A percentile compares a stretch with the other conserved stretches of the same genome.
phyloP scores from a whole-genome alignment of 352 stramenopile genomes.

The Pythium vanterpoolii region DNA sequence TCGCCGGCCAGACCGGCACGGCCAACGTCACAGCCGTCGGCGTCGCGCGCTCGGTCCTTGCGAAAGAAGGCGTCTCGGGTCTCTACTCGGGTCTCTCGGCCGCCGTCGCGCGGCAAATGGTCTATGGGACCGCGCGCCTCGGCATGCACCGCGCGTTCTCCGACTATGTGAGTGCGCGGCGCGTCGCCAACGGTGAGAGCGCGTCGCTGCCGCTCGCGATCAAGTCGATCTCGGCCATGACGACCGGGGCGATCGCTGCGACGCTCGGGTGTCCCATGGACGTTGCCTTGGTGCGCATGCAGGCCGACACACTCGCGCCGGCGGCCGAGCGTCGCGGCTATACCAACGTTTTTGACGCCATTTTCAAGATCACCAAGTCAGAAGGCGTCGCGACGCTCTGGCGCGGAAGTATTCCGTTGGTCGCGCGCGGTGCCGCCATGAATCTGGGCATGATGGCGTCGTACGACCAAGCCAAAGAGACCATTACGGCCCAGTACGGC shows the following conservation, averaged over 20 bases:
- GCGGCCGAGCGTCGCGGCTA: conserved; percentile 94
- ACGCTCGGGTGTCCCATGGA: conserved; percentile 98
- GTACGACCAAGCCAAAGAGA: conserved; percentile 98
- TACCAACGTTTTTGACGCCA: conserved; percentile 98
- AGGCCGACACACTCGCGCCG: conserved; percentile 94
- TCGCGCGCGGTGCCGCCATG: conserved; percentile 97
- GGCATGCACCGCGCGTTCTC: conserved; percentile 84
- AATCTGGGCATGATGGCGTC: conserved; percentile 99
- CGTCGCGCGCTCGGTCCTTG: conserved; percentile 77
- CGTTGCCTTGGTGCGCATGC: conserved; percentile 96
- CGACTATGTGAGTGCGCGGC: conserved; percentile 68
- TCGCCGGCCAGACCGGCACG: conserved; percentile 73
- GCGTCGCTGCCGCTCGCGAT: conserved; percentile 64
- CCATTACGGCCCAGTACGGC: conserved; percentile 66
- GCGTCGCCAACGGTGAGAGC: conserved; percentile 66
- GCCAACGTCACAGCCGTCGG: conserved; percentile 69
- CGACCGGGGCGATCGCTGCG: conserved; percentile 87
- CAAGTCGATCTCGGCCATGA: conserved; percentile 75
- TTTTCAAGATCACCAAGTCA: conserved; percentile 83
- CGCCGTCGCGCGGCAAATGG: conserved; percentile 80
- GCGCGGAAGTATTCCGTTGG: conserved; percentile 89
- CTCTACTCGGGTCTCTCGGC: conserved; percentile 85
- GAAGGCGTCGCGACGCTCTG: conserved; percentile 90
- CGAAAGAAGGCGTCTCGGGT: conserved; percentile 73
- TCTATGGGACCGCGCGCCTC: conserved; percentile 81